A percentile compares a stretch with the other conserved stretches of the same genome.
phyloP scores from a whole-genome alignment of 805 yeast species.

The Candida pseudofarinosa region DNA sequence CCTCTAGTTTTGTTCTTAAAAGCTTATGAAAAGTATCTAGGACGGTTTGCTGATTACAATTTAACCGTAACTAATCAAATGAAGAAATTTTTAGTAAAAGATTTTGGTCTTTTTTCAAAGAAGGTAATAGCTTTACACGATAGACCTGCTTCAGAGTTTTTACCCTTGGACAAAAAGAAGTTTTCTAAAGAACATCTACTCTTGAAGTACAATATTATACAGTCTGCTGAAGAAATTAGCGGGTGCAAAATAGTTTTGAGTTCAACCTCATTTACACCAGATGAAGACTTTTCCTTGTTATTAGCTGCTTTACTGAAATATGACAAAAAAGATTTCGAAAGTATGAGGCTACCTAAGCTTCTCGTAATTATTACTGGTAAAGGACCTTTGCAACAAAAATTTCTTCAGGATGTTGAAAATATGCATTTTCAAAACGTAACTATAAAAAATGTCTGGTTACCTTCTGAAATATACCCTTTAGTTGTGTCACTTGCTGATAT shows the following conservation, averaged over 20 bases:
- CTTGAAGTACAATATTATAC: constrained; percentile 25
- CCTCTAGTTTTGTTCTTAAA: constrained; percentile 59
- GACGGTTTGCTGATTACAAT: constrained; percentile 64
- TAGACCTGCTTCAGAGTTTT: constrained; percentile 71
- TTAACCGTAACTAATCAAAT: constrained; percentile 77
- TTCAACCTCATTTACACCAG: constrained; percentile 94
- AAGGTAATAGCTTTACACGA: constrained; percentile 72
- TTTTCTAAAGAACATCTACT: constrained; percentile 31
- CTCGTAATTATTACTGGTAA: constrained; percentile 90
- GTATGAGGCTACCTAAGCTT: constrained; percentile 43
- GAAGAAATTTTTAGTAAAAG: constrained; percentile 54
- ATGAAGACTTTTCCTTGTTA: constrained; percentile 76
- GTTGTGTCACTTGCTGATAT: constrained; percentile 74
- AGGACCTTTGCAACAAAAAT: constrained; percentile 72
- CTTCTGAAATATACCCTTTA: constrained; percentile 73
- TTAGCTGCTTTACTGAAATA: constrained; percentile 64
- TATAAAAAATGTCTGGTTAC: constrained; percentile 71
- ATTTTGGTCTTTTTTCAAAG: constrained; percentile 46
- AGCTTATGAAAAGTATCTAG: constrained; percentile 59
- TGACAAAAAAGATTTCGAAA: constrained; percentile 32
- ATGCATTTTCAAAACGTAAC: constrained; percentile 44
- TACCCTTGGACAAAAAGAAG: constrained; percentile 37
- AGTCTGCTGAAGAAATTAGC: constrained; percentile 16
- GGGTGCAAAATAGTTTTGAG: constrained; percentile 68
- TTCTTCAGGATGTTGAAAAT: constrained; percentile 43